Percentiles rank a stretch among this genome's conserved stretches.
Conservation (phyloP, 2,329 filamentous ascomycete genomes). For the Akanthomyces dipterigenus region DNA sequence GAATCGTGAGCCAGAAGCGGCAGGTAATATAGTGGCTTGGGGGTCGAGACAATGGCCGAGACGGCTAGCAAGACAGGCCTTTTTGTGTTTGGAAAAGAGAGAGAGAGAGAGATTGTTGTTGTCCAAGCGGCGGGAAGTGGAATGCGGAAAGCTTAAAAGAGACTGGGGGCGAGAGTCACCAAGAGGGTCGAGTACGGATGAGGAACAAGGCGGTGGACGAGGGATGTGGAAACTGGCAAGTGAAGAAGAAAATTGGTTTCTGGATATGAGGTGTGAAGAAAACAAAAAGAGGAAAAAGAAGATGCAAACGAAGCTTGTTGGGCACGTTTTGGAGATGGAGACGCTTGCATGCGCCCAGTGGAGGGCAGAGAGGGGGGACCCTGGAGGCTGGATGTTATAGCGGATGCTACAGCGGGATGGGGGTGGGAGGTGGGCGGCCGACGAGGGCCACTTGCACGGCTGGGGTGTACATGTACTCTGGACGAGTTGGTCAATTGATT, state of each 20-base stretch:
- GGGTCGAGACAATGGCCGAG: not conserved
- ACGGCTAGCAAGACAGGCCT: not conserved
- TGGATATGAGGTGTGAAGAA: not conserved
- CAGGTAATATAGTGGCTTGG: not conserved
- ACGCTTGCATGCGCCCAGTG: not conserved
- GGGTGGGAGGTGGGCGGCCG: not conserved
- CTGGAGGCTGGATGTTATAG: not conserved
- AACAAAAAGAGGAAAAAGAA: not conserved
- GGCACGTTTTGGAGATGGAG: not conserved
- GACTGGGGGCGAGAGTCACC: not conserved
- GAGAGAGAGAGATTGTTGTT: not conserved
- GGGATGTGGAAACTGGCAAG: not conserved
- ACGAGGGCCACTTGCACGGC: no score
- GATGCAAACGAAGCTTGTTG: not conserved
- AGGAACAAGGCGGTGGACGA: not conserved
- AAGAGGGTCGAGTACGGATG: not conserved
- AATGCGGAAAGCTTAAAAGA: conserved; percentile 2
- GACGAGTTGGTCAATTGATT: not conserved
- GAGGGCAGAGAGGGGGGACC: not conserved
- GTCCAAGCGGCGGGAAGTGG: not conserved
- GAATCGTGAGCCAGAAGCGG: not conserved
- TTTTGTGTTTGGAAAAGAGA: not conserved
- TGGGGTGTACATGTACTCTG: not conserved
- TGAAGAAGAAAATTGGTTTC: not conserved
- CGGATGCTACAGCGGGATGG: not conserved